Conservation (phyloP, 83 land plant genomes). For the Picea mariana region DNA sequence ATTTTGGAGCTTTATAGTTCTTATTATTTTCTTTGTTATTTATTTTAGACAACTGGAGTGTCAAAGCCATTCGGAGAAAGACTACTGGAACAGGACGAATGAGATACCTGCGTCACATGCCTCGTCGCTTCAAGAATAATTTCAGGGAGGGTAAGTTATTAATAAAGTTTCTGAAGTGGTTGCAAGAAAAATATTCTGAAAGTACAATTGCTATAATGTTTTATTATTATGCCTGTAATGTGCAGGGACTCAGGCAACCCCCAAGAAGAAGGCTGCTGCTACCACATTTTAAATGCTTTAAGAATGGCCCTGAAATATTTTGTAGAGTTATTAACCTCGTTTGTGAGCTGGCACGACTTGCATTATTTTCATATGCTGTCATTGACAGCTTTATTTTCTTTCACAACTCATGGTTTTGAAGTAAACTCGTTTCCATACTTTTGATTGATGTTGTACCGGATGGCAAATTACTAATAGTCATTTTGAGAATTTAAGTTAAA, state of each 20-base stretch:
- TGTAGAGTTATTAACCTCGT: no score
- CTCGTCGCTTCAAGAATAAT: constrained; percentile 80
- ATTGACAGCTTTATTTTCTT: no score
- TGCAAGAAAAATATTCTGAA: background rate
- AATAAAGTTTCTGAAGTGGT: background rate
- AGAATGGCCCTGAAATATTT: no score
- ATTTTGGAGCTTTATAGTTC: no score
- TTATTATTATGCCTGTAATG: background rate
- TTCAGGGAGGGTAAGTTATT: constrained; percentile 75
- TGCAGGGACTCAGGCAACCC: constrained; percentile 75
- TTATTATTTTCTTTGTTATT: no score
- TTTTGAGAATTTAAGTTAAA: no score
- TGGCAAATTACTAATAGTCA: no score
- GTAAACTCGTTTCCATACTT: no score
- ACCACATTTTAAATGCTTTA: constrained; percentile 18
- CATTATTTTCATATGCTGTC: no score
- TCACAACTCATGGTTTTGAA: no score
- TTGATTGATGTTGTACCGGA: no score
- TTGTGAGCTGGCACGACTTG: no score
- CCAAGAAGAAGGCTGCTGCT: constrained; percentile 67
- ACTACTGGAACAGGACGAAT: constrained; percentile 90
- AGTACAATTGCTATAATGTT: background rate
- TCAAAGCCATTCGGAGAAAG: constrained; percentile 84
- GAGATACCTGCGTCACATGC: constrained; percentile 82
- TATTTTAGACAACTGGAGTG: constrained; percentile 85